Evolutionary conservation across 2,329 filamentous ascomycete species (phyloP).

Genomic region (Botrytis hyacinthi): DNA sequence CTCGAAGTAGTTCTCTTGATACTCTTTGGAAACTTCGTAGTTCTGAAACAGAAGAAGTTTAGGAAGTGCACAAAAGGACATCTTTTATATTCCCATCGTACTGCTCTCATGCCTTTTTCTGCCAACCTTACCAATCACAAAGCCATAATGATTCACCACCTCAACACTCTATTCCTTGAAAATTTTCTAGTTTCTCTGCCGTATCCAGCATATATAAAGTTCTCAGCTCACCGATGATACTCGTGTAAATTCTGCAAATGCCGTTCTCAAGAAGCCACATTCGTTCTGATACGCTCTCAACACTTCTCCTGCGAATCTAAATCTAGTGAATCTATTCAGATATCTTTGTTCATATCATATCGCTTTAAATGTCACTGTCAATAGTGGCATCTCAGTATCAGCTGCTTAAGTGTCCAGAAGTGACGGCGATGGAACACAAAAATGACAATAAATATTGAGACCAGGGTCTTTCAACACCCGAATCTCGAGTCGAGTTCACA

Average conservation of each 20-base stretch:
- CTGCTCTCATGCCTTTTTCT: not conserved
- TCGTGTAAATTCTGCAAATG: not conserved
- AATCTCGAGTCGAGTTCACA: not conserved
- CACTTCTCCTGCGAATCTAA: no score
- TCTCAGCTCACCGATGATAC: not conserved
- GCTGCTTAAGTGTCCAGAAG: not conserved
- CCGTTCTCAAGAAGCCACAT: no score
- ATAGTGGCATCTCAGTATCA: not conserved
- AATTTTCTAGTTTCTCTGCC: not conserved
- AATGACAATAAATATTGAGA: not conserved
- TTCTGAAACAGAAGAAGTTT: not conserved
- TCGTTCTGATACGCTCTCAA: no score
- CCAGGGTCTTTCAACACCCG: no score
- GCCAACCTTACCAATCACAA: not conserved
- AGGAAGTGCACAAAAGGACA: not conserved
- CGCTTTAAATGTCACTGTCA: rapidly evolving
- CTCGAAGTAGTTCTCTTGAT: rapidly evolving
- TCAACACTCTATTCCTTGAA: not conserved
- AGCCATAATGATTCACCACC: not conserved
- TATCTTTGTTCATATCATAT: not conserved
- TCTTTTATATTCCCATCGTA: not conserved
- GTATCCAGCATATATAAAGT: not conserved
- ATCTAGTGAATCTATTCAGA: not conserved
- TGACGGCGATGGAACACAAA: not conserved
- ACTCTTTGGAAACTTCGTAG: not conserved